A percentile compares a stretch with the other conserved stretches of the same genome.
Evolutionary conservation across 1,139 yeast genomes (phyloP).

Genomic region (Yamadazyma triangularis): DNA sequence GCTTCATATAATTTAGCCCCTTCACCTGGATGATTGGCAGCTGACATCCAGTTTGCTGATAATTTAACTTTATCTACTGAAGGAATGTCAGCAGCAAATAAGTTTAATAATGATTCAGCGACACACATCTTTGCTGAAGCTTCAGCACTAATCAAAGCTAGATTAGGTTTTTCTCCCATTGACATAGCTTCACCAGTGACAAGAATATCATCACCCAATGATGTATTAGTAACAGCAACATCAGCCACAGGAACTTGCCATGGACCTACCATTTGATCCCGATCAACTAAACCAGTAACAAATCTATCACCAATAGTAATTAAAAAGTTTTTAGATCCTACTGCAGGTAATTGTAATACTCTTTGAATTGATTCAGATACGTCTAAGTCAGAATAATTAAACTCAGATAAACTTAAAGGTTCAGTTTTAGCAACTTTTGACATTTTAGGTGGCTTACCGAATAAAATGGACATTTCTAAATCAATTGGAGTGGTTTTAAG

Average conservation of each 20-base stretch:
- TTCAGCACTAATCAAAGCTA: constrained; percentile 86
- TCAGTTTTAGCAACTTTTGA: constrained; percentile 70
- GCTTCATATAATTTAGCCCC: constrained; percentile 95
- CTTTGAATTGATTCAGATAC: constrained; percentile 70
- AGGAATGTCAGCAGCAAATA: constrained; percentile 86
- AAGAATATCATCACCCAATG: constrained; percentile 69
- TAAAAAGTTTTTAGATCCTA: constrained; percentile 91
- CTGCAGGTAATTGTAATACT: constrained; percentile 87
- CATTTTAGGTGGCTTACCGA: constrained; percentile 97
- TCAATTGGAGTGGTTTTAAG: constrained; percentile 84
- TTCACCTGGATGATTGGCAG: constrained; percentile 94
- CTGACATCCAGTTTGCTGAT: constrained; percentile 99
- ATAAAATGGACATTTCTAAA: constrained; percentile 92
- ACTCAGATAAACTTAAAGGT: constrained; percentile 53
- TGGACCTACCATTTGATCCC: constrained; percentile 99
- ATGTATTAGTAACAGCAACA: constrained; percentile 93
- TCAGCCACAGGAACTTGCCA: constrained; percentile 99
- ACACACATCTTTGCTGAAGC: constrained; percentile 97
- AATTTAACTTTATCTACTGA: constrained; percentile 72
- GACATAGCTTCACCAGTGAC: constrained; percentile 94
- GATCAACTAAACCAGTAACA: constrained; percentile 92
- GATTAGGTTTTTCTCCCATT: constrained; percentile 92
- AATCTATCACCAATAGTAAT: constrained; percentile 97
- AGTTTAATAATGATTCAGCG: constrained; percentile 88
- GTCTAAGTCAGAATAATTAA: constrained; percentile 24